A percentile compares a stretch with the other conserved stretches of the same genome.
Evolutionary conservation across 2,329 filamentous ascomycete species (phyloP).

Genomic region (Fusarium anguioides): DNA sequence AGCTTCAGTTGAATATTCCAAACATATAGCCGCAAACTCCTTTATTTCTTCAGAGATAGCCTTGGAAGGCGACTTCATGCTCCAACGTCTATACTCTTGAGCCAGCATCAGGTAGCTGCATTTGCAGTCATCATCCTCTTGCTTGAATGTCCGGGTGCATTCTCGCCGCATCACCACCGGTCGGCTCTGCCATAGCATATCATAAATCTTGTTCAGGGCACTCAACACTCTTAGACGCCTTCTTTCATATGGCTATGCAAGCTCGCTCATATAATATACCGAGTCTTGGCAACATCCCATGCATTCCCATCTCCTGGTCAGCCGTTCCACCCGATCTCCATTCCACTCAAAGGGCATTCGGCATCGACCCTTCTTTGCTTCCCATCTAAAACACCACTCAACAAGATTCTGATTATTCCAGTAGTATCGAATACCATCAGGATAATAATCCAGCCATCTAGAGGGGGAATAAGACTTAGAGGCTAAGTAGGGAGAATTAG

Average conservation of each 20-base stretch:
- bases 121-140: no score
- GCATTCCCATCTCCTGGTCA: slow-evolving; percentile 10
- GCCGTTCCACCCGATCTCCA: background rate
- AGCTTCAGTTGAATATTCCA: no score
- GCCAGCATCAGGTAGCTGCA: no score
- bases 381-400: background rate
- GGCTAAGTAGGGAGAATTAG: background rate
- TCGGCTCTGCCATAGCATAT: no score
- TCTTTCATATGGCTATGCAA: background rate
- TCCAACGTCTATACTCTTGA: no score
- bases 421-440: slow-evolving; percentile 14
- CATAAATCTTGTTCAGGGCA: background rate
- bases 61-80: no score
- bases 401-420: background rate
- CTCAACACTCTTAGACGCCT: background rate
- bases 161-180: background rate
- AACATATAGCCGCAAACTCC: no score
- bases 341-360: background rate
- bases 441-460: slow-evolving; percentile 13
- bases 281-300: slow-evolving; percentile 6
- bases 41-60: no score
- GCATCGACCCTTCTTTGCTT: background rate
- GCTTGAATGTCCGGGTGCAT: no score
- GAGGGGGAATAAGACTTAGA: background rate
- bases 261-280: background rate